Percentiles rank a stretch among this genome's conserved stretches.
Conservation (phyloP, 2,329 filamentous ascomycete genomes). For the Alternaria conjuncta region DNA sequence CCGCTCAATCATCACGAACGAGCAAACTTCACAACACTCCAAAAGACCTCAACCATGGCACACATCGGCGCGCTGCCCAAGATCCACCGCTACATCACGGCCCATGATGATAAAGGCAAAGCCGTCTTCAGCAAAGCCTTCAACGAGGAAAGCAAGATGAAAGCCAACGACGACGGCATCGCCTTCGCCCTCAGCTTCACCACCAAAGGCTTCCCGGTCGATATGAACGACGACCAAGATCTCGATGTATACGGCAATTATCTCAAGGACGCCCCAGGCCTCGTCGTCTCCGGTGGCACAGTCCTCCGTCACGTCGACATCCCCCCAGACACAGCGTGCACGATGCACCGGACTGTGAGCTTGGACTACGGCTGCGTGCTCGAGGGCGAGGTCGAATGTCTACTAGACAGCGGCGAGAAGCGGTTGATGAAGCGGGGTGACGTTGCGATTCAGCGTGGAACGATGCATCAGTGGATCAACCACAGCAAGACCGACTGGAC, state of each 20-base stretch:
- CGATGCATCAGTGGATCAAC: constrained; percentile 51
- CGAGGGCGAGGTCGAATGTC: constrained; percentile 47
- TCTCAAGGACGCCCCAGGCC: constrained; percentile 55
- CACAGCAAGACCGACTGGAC: constrained; percentile 41
- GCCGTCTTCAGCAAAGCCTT: constrained; percentile 47
- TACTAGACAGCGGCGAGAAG: constrained; percentile 50
- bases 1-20: not conserved
- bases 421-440: constrained; percentile 47
- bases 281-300: constrained; percentile 57
- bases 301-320: constrained; percentile 54
- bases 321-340: constrained; percentile 40
- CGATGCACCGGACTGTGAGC: constrained; percentile 52
- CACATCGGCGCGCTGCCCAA: constrained; percentile 40
- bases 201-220: constrained; percentile 56
- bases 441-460: constrained; percentile 48
- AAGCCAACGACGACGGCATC: constrained; percentile 52
- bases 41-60: constrained; percentile 32
- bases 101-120: constrained; percentile 44
- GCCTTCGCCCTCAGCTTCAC: constrained; percentile 59
- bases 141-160: constrained; percentile 45
- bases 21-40: not conserved
- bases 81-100: constrained; percentile 47
- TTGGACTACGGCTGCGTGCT: constrained; percentile 50
- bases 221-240: constrained; percentile 56
- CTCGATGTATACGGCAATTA: constrained; percentile 54